These are phyloP conservation scores for Russula earlei DNA, from an alignment of 768 basidiomycete genomes.

Conservation along the genomic window DNA sequence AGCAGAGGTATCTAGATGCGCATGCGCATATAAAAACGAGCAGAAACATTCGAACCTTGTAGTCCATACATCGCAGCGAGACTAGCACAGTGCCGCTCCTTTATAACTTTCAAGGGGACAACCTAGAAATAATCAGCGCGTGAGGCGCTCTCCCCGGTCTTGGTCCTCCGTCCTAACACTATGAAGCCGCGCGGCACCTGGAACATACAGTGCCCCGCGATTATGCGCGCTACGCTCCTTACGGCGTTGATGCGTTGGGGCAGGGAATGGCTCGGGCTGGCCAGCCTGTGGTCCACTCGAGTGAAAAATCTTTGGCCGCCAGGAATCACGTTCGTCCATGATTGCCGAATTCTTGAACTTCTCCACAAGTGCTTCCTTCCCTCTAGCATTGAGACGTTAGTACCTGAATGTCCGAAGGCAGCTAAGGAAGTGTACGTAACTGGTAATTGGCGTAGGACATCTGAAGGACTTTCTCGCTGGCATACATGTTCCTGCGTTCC, in stretches of 20 bases:
- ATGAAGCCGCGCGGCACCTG: conserved; percentile 14
- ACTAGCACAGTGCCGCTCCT: neutral
- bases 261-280: conserved; percentile 69
- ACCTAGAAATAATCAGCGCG: neutral
- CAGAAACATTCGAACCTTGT: neutral
- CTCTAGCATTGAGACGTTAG: conserved; percentile 34
- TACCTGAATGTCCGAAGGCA: neutral
- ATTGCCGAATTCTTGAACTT: conserved; percentile 89
- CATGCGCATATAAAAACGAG: conserved; percentile 12
- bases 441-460: conserved; percentile 93
- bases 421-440: conserved; percentile 38
- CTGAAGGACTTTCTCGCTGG: conserved; percentile 81
- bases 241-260: conserved; percentile 69
- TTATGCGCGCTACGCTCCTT: conserved; percentile 80
- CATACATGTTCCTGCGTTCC: conserved; percentile 72
- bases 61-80: neutral
- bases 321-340: conserved; percentile 78
- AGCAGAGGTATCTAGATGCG: conserved; percentile 10
- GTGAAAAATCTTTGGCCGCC: conserved; percentile 80
- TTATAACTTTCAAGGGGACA: neutral
- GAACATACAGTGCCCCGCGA: conserved; percentile 59
- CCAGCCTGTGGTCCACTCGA: conserved; percentile 69
- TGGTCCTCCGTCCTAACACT: conserved; percentile 3
- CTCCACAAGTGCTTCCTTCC: conserved; percentile 83
- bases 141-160: conserved; percentile 1